Base-by-base conservation (phyloP, 805 yeast genomes). In the Candida verbasci region DNA sequence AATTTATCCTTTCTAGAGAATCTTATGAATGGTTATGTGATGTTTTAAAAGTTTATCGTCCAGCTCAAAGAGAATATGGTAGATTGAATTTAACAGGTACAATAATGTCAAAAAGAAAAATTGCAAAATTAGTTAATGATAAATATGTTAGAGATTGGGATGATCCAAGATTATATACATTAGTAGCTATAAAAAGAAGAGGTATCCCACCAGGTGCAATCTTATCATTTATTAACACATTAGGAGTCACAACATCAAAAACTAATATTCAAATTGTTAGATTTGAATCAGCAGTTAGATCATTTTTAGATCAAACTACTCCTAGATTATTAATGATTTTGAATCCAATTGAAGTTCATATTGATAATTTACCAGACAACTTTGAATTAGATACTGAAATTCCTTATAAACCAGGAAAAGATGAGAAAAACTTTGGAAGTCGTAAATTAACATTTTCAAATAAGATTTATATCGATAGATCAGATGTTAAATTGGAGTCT, bases 141-240 rank as follows among this genome's bases (percentile, higher is more conserved):
- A 67, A 74, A 4, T 66, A 73, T 52, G 99, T 93, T 17, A 79
- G 96, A 60, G 96, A 87, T 31, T 93, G 99, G 99, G 94, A 93
- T 62, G 98, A 93, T 63, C 98, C 99, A 52, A 78, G 99, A 55
- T 72, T 93, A 58, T 93, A 80, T 62, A 93, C 99, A 4, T 74
- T 93, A 50, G 98, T 88, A 50, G 96, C 93, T 35, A 79, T 93
- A 43, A 82, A 87, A 57, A 84, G 99, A 60, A 86, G 99, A 58
- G 99, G 99, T 68, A 82, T 93, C 7, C 99, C 99, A 48, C 98
- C 99, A 9, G 97, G 97, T 30, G 97, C 97, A 20, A 86, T 93
- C 58, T 72, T 93, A 56, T 76, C 88, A 22, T 93, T 93, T 59
- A 85, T 93, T 54, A 86, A 89, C 59, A 91, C 96, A 31, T 74